Conservation (phyloP, 306 rosid species). For the Cucurbita ficifolia region DNA sequence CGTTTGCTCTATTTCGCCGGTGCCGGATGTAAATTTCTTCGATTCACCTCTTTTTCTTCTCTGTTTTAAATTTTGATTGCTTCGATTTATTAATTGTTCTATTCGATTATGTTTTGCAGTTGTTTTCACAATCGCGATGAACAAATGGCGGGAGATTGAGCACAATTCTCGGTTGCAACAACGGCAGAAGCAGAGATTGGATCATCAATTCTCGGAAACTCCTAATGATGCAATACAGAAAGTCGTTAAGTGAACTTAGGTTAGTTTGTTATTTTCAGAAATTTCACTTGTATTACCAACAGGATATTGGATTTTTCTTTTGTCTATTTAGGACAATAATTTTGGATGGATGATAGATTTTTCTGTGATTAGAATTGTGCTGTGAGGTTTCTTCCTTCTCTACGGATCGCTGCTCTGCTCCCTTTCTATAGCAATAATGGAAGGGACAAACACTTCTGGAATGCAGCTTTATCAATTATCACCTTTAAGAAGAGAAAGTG, state of each 20-base stretch:
- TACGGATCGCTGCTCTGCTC: neutral
- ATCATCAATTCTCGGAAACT: constrained; percentile 9
- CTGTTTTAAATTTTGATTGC: neutral
- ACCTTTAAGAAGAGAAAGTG: neutral
- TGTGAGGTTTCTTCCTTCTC: neutral
- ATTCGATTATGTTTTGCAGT: neutral
- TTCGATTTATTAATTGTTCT: neutral
- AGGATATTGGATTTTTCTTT: neutral
- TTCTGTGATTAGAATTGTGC: neutral
- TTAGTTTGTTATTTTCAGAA: neutral
- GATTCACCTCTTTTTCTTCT: neutral
- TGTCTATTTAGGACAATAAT: neutral
- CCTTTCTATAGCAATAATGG: neutral
- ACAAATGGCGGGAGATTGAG: constrained; percentile 13
- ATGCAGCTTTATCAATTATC: neutral
- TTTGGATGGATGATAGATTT: neutral
- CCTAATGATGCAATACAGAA: neutral
- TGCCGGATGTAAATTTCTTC: constrained; percentile 50
- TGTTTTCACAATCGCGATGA: constrained; percentile 1
- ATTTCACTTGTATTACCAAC: neutral
- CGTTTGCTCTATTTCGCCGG: constrained; percentile 59
- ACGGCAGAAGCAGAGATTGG: neutral
- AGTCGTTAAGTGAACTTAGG: constrained; percentile 4
- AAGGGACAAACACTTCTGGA: neutral
- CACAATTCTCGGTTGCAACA: neutral